Conservation (phyloP, 345 rosid species). For the Arabidopsis arenosa region DNA sequence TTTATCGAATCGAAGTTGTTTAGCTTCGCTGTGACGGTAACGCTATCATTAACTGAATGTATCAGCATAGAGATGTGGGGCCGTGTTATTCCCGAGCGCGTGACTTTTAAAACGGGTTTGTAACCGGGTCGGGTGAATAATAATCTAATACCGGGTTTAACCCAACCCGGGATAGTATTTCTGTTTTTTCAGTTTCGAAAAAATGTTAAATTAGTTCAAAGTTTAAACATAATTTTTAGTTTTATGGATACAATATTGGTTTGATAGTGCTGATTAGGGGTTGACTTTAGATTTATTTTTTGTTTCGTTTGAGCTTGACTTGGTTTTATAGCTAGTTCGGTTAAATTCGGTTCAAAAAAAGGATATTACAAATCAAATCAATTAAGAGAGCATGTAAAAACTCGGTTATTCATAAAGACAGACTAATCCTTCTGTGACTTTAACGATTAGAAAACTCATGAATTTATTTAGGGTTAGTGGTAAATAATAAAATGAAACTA, state of each 20-base stretch:
- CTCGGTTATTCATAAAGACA: too few species aligned
- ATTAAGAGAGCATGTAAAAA: too few species aligned
- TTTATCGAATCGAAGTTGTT: slow-evolving; percentile 17
- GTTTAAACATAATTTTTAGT: neutral
- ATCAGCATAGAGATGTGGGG: slow-evolving; percentile 36
- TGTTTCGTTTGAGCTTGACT: too few species aligned
- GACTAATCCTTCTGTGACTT: too few species aligned
- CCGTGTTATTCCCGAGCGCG: slow-evolving; percentile 39
- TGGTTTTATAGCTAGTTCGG: too few species aligned
- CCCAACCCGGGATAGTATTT: slow-evolving; percentile 4
- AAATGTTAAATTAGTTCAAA: neutral
- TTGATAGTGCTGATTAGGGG: neutral
- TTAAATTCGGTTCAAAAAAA: too few species aligned
- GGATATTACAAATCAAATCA: too few species aligned
- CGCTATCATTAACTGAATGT: slow-evolving; percentile 36
- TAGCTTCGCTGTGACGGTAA: slow-evolving; percentile 38
- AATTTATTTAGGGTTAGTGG: too few species aligned
- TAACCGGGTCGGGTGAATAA: slow-evolving; percentile 4
- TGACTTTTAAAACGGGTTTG: slow-evolving; percentile 41
- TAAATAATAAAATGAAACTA: too few species aligned
- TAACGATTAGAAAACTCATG: too few species aligned
- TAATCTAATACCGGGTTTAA: neutral
- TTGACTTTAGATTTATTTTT: too few species aligned
- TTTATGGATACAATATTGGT: neutral
- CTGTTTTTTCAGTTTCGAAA: neutral